Evolutionary conservation across 345 rosid genomes (phyloP).

Genomic region (rapeseed (Brassica napus)): Da-Ae NC_063438.1:5863501-5864000

Average conservation of each 20-base stretch:
- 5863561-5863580: background rate
- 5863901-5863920: background rate
- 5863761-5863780: constrained; percentile 24
- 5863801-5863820: background rate
- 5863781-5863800: constrained; percentile 19
- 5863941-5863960: background rate
- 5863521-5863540: background rate
- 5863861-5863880: background rate
- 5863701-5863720: background rate
- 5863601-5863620: background rate
- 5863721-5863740: constrained; percentile 6
- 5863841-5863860: background rate
- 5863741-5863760: constrained; percentile 7
- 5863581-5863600: background rate
- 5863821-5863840: constrained; percentile 1
- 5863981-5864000: background rate
- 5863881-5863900: background rate
- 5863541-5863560: background rate
- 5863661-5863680: constrained; percentile 1
- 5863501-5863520: background rate
- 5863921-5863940: background rate
- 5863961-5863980: background rate
- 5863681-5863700: background rate
- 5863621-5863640: background rate
- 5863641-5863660: background rate